A percentile compares a stretch with the other conserved stretches of the same genome.
phyloP scores from a whole-genome alignment of 2,329 filamentous ascomycete genomes.

The Pseudocercospora fijiensis region DNA sequence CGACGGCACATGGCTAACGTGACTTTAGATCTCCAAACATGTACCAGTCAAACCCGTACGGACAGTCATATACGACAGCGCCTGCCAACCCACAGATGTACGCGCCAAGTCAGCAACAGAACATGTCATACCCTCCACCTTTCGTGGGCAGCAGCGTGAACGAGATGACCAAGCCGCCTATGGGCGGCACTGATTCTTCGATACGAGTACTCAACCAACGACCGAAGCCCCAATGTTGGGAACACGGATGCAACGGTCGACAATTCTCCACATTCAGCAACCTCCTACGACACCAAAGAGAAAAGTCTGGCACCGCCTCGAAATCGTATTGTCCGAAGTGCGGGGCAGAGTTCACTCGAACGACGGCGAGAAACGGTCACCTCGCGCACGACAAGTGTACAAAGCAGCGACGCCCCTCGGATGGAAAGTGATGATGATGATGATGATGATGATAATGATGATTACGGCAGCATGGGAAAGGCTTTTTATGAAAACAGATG shows the following conservation, averaged over 20 bases:
- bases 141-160: conserved; percentile 29
- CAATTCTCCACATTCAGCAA: conserved; percentile 98
- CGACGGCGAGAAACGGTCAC: conserved; percentile 84
- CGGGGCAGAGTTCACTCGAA: conserved; percentile 89
- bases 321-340: conserved; percentile 90
- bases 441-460: conserved; percentile 30
- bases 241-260: conserved; percentile 92
- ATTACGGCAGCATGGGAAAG: background rate
- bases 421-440: conserved; percentile 32
- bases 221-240: conserved; percentile 95
- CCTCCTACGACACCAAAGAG: conserved; percentile 83
- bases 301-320: conserved; percentile 86
- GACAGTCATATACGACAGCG: conserved; percentile 29
- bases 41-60: conserved; percentile 35
- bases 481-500: conserved; percentile 2
- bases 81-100: conserved; percentile 31
- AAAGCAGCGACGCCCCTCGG: conserved; percentile 63
- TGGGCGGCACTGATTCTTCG: conserved; percentile 28
- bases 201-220: conserved; percentile 40
- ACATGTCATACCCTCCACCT: conserved; percentile 28
- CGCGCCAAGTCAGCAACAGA: conserved; percentile 20
- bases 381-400: conserved; percentile 80
- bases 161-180: conserved; percentile 28
- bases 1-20: conserved; percentile 7
- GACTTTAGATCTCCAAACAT: conserved; percentile 33